Evolutionary conservation across 768 basidiomycete species (phyloP), one percentile per base, ranked within the genome.

Genomic region (Pleurotus eryngii): DNA sequence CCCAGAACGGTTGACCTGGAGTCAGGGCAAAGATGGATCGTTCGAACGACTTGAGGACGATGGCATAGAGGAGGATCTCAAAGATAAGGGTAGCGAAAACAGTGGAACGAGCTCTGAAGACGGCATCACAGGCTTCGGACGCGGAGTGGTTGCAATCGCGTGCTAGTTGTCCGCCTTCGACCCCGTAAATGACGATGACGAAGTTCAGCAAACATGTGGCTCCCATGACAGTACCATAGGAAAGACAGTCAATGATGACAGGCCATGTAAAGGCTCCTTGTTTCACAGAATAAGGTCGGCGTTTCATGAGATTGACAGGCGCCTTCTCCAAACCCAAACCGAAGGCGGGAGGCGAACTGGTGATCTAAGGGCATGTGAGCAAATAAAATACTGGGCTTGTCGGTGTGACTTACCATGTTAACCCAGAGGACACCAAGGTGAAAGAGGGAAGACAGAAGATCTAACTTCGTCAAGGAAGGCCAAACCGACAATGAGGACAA

Each of bases 401-500:
- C 5, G 49, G 20, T 2, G n/a, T n/a, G 14, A 18, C 11, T 42
- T 15, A 45, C 74, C 68, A 81, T 79, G 64, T 81, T 82, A 49
- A 81, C 74, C 79, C 79, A 78, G 3, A 81, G 71, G 15, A 79
- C 76, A 7, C 73, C 77, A 15, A 83, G 82, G 82, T 27, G 77
- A 78, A 9, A 85, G 67, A 14, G 84, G 85, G 70, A 84, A 85
- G 30, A 84, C 80, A 12, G 80, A 78, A 30, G 70, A 64, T 0
- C 72, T 71, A 46, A 74, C 68, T 8, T 69, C 66, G 59, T 84
- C 81, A 57, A 79, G 72, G 72, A 85, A 85, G 12, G 77, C 79
- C 15, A 85, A 73, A 11, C 84, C 84, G 53, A 85, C 71, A 56
- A 84, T 71, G 38, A 86, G 65, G 4, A 82, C 71, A 3, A 82